These are phyloP conservation scores for Lolium multiflorum DNA, from an alignment of 176 grass and related monocot species.

Conservation along the genomic window DNA sequence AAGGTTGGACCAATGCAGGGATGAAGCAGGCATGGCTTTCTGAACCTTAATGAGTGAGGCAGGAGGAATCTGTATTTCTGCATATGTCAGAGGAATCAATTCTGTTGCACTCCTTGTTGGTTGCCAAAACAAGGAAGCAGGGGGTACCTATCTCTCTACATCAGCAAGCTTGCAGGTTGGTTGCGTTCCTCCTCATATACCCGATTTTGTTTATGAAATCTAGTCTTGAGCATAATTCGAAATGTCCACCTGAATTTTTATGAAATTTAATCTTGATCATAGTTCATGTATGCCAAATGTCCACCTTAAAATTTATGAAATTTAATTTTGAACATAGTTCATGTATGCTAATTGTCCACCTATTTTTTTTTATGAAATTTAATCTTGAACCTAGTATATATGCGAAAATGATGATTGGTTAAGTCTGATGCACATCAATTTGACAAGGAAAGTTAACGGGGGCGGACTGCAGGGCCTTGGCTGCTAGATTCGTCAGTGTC, in stretches of 20 bases:
- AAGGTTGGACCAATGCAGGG: conserved; percentile 12
- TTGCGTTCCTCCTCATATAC: not conserved
- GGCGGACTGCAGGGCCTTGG: not conserved
- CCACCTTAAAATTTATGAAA: no score
- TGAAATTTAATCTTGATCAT: no score
- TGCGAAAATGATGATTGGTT: not conserved
- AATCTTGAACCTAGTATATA: no score
- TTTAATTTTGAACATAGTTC: no score
- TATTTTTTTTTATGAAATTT: no score
- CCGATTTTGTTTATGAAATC: not conserved
- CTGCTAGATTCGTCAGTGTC: conserved; percentile 9
- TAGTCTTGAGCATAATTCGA: not conserved
- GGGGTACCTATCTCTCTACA: not conserved
- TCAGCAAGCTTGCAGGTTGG: not conserved
- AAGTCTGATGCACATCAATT: not conserved
- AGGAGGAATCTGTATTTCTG: conserved; percentile 1
- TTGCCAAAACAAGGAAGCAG: not conserved
- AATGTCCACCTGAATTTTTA: not conserved
- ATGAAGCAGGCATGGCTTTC: conserved; percentile 4
- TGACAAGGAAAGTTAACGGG: not conserved
- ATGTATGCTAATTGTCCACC: no score
- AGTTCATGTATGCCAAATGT: no score
- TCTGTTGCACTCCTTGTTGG: conserved; percentile 19
- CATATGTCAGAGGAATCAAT: conserved; percentile 27
- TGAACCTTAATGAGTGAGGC: conserved; percentile 36